phyloP scores from a whole-genome alignment of 192 early-diverging fungal genomes.

The Backusella psychrophila region DNA sequence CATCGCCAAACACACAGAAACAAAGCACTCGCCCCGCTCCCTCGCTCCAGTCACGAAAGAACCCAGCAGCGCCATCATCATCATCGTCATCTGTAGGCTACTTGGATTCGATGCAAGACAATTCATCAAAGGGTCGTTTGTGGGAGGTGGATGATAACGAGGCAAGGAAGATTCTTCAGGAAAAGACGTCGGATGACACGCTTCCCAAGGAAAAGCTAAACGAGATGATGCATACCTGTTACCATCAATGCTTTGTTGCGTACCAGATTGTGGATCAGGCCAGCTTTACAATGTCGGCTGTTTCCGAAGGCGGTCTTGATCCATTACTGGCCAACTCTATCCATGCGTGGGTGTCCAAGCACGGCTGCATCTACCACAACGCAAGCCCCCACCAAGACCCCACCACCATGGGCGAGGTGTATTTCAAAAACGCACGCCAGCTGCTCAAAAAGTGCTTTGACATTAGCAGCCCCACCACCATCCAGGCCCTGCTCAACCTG shows the following conservation, averaged over 20 bases:
- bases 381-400: slow-evolving; percentile 19
- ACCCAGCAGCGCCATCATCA: background rate
- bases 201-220: slow-evolving; percentile 31
- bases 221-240: slow-evolving; percentile 30
- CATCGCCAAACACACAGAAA: background rate
- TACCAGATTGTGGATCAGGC: slow-evolving; percentile 39
- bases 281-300: slow-evolving; percentile 23
- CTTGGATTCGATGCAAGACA: background rate
- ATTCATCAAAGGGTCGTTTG: slow-evolving; percentile 20
- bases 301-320: slow-evolving; percentile 18
- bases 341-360: slow-evolving; percentile 42
- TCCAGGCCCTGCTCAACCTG: slow-evolving; percentile 39
- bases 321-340: slow-evolving; percentile 39
- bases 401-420: slow-evolving; percentile 35
- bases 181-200: slow-evolving; percentile 25
- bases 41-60: background rate
- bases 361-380: slow-evolving; percentile 38
- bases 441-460: slow-evolving; percentile 43
- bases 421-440: slow-evolving; percentile 42
- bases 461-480: slow-evolving; percentile 38
- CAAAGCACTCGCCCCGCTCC: background rate
- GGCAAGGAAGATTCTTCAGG: slow-evolving; percentile 35
- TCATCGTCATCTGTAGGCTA: background rate
- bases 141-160: slow-evolving; percentile 41
- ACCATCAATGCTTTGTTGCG: slow-evolving; percentile 36